Base-by-base conservation (phyloP, 768 basidiomycete genomes). In the Tubosaeta brunneosetosa region DNA sequence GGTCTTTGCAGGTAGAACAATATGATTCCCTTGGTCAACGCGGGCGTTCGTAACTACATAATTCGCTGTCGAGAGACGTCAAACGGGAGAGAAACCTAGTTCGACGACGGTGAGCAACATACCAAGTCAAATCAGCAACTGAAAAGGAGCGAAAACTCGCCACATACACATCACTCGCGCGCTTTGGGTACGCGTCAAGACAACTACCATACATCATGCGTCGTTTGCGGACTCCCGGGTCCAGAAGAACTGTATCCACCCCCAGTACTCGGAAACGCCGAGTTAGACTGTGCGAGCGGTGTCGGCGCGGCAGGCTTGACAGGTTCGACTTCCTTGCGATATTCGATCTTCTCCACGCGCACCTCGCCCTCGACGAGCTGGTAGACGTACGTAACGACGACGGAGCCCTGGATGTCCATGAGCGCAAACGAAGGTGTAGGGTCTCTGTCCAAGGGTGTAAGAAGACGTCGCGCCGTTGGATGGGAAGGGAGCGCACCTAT, bases 321-420 rank as follows among this genome's bases (percentile, higher is more conserved):
- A 6, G 69, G 61, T 38, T 78, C 76, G 3, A 68, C 69, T 56
- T 87, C 84, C 60, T 86, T 87, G 53, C 86, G 75, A 74, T 84
- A 91, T 67, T 91, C 88, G 50, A 92, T 86, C 75, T 92, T 92
- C 74, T 92, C 90, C 5, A 92, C 90, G n/a, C 89, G 79, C 3
- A 94, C 92, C 68, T 94, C 93, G 38, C 91, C 90, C 40, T 94
- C 92, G 42, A 95, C 87, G 29, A 95, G 82, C 64, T 94, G 92
- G 68, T 95, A 97, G 3, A 98, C 94, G 63, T 97, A 98, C 3
- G 95, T 98, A 26, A 97, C 94, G 32, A 99, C 90, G 9, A 95
- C 92, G 3, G 91, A 84, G 5, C 97, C 97, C 72, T 99, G 97
- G 33, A 99, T 86, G 66, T 98, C 97, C 88, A 99, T 92, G 42